A percentile compares a stretch with the other conserved stretches of the same genome.
Conservation (phyloP, 305 asterid genomes). For the Plantago coronopus region DNA sequence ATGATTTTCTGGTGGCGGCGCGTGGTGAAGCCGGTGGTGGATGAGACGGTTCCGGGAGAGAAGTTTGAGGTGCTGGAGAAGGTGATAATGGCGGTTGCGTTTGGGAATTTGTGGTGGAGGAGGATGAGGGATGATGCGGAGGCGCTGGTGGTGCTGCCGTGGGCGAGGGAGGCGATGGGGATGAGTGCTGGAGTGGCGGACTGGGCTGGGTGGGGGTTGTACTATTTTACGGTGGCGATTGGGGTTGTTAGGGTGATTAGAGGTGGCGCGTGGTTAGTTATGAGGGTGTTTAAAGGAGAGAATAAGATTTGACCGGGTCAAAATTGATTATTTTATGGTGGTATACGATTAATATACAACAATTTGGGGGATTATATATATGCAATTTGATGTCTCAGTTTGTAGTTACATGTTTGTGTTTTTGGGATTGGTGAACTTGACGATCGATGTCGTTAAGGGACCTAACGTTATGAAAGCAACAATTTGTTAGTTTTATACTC, state of each 20-base stretch:
- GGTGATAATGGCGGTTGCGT: conserved; percentile 37
- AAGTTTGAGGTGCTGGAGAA: conserved; percentile 39
- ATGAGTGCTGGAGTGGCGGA: conserved; percentile 36
- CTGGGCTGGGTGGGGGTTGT: conserved; percentile 54
- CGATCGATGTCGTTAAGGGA: too few species aligned
- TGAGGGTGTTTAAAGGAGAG: conserved; percentile 1
- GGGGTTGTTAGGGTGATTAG: conserved; percentile 43
- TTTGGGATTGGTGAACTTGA: too few species aligned
- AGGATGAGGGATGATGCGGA: conserved; percentile 60
- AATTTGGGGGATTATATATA: too few species aligned
- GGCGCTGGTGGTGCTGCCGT: conserved; percentile 50
- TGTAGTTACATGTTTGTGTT: too few species aligned
- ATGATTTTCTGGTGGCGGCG: conserved; percentile 44
- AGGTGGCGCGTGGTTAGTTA: conserved; percentile 28
- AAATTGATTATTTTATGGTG: too few species aligned
- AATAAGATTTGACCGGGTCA: background rate
- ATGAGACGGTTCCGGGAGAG: conserved; percentile 45
- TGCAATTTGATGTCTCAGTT: too few species aligned
- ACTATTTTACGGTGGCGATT: conserved; percentile 39
- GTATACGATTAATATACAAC: too few species aligned
- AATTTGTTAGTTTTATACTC: too few species aligned
- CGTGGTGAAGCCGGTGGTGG: conserved; percentile 64
- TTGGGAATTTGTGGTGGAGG: conserved; percentile 70
- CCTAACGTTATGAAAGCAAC: too few species aligned
- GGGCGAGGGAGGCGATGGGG: conserved; percentile 30